Evolutionary conservation across 305 asterid genomes (phyloP).

Genomic region (Fraxinus velutina): DNA sequence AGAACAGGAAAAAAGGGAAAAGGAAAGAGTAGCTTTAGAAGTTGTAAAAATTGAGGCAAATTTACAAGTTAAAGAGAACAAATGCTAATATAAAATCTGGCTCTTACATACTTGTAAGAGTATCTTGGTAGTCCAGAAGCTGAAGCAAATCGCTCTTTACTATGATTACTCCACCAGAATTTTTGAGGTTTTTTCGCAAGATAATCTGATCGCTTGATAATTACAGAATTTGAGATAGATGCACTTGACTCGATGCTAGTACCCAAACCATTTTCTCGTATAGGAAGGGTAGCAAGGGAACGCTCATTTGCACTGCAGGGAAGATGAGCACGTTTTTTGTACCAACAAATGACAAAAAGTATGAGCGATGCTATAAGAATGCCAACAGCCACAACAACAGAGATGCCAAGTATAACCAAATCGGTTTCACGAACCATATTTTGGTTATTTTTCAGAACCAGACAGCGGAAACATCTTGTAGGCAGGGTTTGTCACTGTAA

Average conservation of each 20-base stretch:
- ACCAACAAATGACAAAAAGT: constrained; percentile 66
- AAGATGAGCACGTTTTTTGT: constrained; percentile 48
- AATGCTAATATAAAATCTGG: constrained; percentile 10
- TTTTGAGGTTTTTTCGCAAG: constrained; percentile 41
- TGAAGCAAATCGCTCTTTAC: constrained; percentile 57
- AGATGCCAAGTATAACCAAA: constrained; percentile 73
- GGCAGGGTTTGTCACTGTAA: constrained; percentile 35
- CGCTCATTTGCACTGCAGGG: constrained; percentile 46
- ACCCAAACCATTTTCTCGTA: constrained; percentile 67
- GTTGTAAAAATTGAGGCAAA: background rate
- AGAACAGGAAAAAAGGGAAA: background rate
- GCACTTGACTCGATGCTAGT: constrained; percentile 66
- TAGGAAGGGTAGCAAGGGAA: constrained; percentile 62
- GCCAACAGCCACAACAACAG: constrained; percentile 76
- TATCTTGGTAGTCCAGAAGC: constrained; percentile 78
- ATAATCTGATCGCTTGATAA: constrained; percentile 32
- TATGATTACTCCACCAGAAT: constrained; percentile 66
- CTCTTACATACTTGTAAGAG: constrained; percentile 71
- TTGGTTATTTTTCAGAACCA: constrained; percentile 37
- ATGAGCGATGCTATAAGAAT: constrained; percentile 61
- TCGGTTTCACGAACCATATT: constrained; percentile 66
- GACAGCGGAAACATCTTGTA: constrained; percentile 55
- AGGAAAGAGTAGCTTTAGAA: background rate
- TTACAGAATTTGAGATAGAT: constrained; percentile 50
- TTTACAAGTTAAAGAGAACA: background rate